Evolutionary conservation across 2,329 filamentous ascomycete genomes (phyloP), one percentile per base, ranked within the genome.

Genomic region (Lasiodiplodia gonubiensis): DNA sequence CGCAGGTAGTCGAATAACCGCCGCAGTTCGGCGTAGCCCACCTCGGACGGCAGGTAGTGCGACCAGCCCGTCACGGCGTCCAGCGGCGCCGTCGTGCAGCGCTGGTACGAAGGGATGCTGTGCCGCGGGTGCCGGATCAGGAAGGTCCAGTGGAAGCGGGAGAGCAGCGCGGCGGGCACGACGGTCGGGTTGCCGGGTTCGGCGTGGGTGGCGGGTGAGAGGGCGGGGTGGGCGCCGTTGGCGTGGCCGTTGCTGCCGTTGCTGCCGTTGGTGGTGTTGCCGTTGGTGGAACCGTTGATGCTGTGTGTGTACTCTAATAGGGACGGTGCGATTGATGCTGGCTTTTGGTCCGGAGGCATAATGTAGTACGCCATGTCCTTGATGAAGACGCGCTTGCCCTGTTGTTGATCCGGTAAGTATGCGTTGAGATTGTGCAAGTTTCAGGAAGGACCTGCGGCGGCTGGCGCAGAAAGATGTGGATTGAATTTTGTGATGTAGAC

Each of bases 341-440:
- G 84, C 74, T 90, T 86, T 54, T 86, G 84, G 70, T 91, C 83
- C 3, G 92, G 92, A 5, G 93, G 91, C 70, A 97, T 85, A 71
- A 97, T 85, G 79, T 98, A 98, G 80, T 97, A 91, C 67, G 92
- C 90, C 83, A 98, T 99, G 79, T 98, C 95, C 80, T 99, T 99
- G 86, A 99, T 95, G 83, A 98, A 97, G 74, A 97, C 83, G 72
- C 94, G 92, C 83, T 97, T 97, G 74, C 89, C 91, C 92, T 96
- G 72, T 70, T 74, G 67, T 4, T 33, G 30, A 8, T 75, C 71
- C 76, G 82, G 80, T 78, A 78, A 74, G 68, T 70, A n/a, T n/a
- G n/a, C n/a, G n/a, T n/a, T n/a, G n/a, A n/a, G n/a, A n/a, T n/a
- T n/a, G n/a, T n/a, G n/a, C n/a, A n/a, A n/a, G n/a, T 25, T 39